Evolutionary conservation across 2,329 filamentous ascomycete species (phyloP), one percentile per base, ranked within the genome.

Genomic region (Fusarium chaquense): DNA sequence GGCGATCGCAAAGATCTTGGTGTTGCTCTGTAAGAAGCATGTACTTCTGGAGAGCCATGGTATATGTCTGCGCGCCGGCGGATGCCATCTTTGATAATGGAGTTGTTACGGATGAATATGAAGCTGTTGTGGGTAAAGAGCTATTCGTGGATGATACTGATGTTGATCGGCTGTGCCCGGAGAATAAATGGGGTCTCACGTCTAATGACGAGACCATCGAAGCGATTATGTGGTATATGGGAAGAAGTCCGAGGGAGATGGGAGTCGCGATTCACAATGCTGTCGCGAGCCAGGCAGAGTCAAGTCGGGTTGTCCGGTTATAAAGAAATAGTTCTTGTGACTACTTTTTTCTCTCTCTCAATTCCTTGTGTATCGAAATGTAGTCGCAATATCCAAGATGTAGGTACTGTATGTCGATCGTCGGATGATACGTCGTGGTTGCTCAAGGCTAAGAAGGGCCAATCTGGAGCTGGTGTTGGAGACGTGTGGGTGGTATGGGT

Each of bases 11-110:
- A 18, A 88, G 81, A 62, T 84, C 82, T 62, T 87, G 83, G 73
- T 87, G 86, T 73, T 87, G 84, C 66, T 84, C 83, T 58, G 86
- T 83, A 10, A 88, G 79, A 24, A 85, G 76, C 57, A 87, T 79
- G 64, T 88, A 88, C 69, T 86, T 83, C 73, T 86, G 84, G 74
- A 88, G 78, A 55, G 83, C 82, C 40, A 86, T 81, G 69, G 81
- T 81, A 68, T 82, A 83, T 73, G 75, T 76, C 64, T 79, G 76
- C 28, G 59, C 64, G 28, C 56, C 61, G 49, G 51, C 46, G 32
- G 70, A 67, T 8, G 74, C 53, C 79, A 81, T 81, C 47, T 72
- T 77, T 64, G 65, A 58, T 30, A 32, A 3, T 38, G 65, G 52
- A 16, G 40, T 54, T 28, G 49, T 35, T 47, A 12, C 20, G n/a